These are phyloP conservation scores for Chlamydomonas eustigma DNA, from an alignment of 139 green algal genomes.

Conservation along the genomic window DNA sequence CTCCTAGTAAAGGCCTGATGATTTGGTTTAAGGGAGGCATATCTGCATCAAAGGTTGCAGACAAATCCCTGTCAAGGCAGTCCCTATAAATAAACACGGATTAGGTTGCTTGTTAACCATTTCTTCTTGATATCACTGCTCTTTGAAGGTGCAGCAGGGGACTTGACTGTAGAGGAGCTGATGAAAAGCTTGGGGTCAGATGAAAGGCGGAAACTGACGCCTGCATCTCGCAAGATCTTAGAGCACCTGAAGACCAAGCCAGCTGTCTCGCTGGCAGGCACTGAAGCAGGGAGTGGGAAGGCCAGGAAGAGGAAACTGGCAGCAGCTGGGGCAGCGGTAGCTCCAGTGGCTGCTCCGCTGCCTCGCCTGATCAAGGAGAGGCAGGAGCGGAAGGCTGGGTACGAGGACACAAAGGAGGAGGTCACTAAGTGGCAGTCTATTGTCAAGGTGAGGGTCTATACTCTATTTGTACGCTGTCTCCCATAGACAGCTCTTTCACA, in stretches of 20 bases:
- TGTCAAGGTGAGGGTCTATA: constrained; percentile 67
- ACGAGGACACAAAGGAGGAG: constrained; percentile 75
- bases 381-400: constrained; percentile 78
- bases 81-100: no score
- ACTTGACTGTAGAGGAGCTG: constrained; percentile 71
- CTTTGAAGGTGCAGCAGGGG: constrained; percentile 16
- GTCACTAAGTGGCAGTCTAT: constrained; percentile 86
- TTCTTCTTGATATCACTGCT: background rate
- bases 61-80: no score
- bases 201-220: constrained; percentile 30
- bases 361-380: constrained; percentile 44
- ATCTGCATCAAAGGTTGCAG: no score
- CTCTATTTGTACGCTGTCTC: background rate
- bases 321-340: background rate
- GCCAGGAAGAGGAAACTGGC: background rate
- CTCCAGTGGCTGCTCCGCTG: background rate
- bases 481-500: background rate
- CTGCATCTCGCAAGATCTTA: constrained; percentile 12
- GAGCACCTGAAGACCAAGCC: background rate
- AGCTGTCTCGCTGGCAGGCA: background rate
- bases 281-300: background rate
- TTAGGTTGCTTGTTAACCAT: background rate
- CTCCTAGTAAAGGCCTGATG: no score
- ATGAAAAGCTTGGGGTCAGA: constrained; percentile 44
- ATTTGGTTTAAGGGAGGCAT: no score